Percentiles rank a stretch among this genome's conserved stretches.
These are phyloP conservation scores for Emergomyces orientalis DNA, from an alignment of 2,329 filamentous ascomycete genomes.

Conservation along the genomic window DNA sequence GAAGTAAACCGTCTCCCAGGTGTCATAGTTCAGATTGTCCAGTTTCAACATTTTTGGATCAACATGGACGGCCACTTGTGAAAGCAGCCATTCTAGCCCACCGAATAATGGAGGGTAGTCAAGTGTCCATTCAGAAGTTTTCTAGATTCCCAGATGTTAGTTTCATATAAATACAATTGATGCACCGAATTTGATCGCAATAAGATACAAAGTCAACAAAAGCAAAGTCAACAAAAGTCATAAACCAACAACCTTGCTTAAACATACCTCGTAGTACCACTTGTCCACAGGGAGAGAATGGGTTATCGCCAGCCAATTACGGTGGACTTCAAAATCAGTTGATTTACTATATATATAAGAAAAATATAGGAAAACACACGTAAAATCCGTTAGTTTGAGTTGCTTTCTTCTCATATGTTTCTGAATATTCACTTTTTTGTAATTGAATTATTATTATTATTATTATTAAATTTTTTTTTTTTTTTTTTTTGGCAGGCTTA, in stretches of 20 bases:
- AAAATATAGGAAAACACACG: no score
- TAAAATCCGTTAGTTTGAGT: neutral
- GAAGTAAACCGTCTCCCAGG: conserved; percentile 90
- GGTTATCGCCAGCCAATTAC: conserved; percentile 97
- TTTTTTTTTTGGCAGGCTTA: neutral
- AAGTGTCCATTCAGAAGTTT: conserved; percentile 98
- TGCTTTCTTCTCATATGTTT: neutral
- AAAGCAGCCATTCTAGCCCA: conserved; percentile 88
- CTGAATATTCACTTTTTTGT: neutral
- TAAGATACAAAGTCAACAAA: neutral
- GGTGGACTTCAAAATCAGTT: conserved; percentile 96
- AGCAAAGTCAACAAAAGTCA: neutral
- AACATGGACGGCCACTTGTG: conserved; percentile 64
- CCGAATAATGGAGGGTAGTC: conserved; percentile 99
- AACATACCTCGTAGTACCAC: conserved; percentile 79
- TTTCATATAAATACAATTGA: neutral
- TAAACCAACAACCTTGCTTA: neutral
- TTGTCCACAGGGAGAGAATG: conserved; percentile 75
- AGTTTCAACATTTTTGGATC: conserved; percentile 77
- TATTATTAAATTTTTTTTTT: no score
- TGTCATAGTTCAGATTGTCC: conserved; percentile 73
- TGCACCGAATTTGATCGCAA: neutral
- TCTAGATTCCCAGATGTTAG: conserved; percentile 34
- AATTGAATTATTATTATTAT: conserved; percentile 4
- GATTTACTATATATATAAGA: conserved; percentile 61